Evolutionary conservation across 192 early-diverging fungal genomes (phyloP), one percentile per base, ranked within the genome.

Genomic region (Diversispora eburnea): DNA sequence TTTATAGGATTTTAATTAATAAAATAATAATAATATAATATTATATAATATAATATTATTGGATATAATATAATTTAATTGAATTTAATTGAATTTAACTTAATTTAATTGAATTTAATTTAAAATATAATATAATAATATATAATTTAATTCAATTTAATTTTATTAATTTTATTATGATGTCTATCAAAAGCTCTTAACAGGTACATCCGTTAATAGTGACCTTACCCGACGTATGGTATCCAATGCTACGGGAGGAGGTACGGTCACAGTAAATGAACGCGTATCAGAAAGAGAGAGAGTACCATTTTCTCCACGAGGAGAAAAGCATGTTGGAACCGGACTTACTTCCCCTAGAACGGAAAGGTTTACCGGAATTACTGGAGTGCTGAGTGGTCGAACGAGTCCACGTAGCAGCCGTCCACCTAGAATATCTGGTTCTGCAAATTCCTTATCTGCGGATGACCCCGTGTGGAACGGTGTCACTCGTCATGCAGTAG

Each of bases 401-500:
- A 62, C 72, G 42, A 55, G 39, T 43, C 33, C 62, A 25, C 72
- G 72, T 20, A 51, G 52, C 20, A 49, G 41, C 33, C 70, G 72
- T 39, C 33, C 73, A 58, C 55, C 46, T 45, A 41, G 75, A 72
- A 48, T 62, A 47, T 33, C 33, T 52, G 41, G 68, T 64, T 64
- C 73, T 67, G 4, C 52, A 43, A 65, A 42, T 52, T 49, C 64
- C 39, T 47, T 72, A 54, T 76, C 72, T 54, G 68, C 77, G 15
- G 87, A 86, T 13, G 82, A 80, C 22, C 76, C 49, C 15, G 80
- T 84, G 45, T 80, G 81, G 76, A 88, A 89, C 69, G 81, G 81
- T 19, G 83, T 85, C 17, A 81, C 77, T 19, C 84, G 89, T 56
- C 80, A 84, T 61, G 79, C 77, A 13, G 84, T 91, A 4, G 89